A percentile compares a stretch with the other conserved stretches of the same genome.
These are phyloP conservation scores for Paradendryphiella salina DNA, from an alignment of 2,329 filamentous ascomycete genomes.

Conservation along the genomic window DNA sequence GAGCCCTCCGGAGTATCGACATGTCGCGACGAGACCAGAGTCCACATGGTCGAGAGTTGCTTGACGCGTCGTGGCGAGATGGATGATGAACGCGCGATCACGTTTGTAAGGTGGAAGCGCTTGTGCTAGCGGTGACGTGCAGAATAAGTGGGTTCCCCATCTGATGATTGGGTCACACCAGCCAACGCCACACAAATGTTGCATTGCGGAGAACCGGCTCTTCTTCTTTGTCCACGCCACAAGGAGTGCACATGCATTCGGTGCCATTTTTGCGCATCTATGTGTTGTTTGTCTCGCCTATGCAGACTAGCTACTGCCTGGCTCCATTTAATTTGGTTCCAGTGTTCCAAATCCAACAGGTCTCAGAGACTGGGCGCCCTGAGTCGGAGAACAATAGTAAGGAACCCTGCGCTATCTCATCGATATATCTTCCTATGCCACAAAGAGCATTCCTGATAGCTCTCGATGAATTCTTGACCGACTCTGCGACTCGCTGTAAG, in stretches of 20 bases:
- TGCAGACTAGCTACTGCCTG: neutral
- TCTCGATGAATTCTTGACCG: neutral
- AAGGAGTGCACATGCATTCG: neutral
- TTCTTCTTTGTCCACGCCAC: neutral
- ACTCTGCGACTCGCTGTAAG: slow-evolving; percentile 13
- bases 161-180: neutral
- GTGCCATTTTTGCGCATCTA: neutral
- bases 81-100: slow-evolving; percentile 22
- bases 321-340: neutral
- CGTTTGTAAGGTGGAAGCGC: slow-evolving; percentile 9
- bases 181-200: neutral
- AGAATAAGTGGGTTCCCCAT: slow-evolving; percentile 11
- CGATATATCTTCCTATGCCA: slow-evolving; percentile 11
- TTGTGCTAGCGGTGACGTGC: slow-evolving; percentile 18
- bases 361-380: slow-evolving; percentile 23
- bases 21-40: slow-evolving; percentile 6
- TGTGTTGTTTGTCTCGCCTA: neutral
- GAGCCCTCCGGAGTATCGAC: neutral
- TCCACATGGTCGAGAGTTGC: slow-evolving; percentile 22
- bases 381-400: slow-evolving; percentile 44
- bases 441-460: slow-evolving; percentile 14
- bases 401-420: slow-evolving; percentile 20
- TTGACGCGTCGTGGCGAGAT: slow-evolving; percentile 25
- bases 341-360: slow-evolving; percentile 6
- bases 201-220: neutral